Conservation (phyloP, 1,139 yeast species). For the Scheffersomyces titani region DNA sequence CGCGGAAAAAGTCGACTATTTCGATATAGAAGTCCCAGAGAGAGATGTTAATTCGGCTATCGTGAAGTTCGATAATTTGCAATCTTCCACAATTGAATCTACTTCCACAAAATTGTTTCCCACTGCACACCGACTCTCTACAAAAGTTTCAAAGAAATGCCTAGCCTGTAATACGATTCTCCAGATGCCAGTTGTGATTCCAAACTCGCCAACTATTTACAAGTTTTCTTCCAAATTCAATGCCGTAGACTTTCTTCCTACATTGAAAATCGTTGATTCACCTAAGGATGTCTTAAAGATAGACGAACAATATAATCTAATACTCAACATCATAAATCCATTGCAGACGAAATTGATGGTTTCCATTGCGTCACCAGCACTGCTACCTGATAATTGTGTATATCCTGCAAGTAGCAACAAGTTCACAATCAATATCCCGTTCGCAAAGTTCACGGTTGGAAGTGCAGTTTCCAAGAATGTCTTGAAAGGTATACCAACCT, state of each 20-base stretch:
- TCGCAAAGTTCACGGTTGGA: slow-evolving; percentile 21
- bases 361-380: slow-evolving; percentile 17
- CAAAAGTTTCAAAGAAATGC: slow-evolving; percentile 29
- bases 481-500: slow-evolving; percentile 34
- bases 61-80: background rate
- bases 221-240: slow-evolving; percentile 32
- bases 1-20: background rate
- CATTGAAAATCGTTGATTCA: slow-evolving; percentile 14
- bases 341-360: slow-evolving; percentile 13
- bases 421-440: slow-evolving; percentile 26
- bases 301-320: slow-evolving; percentile 18
- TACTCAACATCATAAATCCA: slow-evolving; percentile 35
- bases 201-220: slow-evolving; percentile 27
- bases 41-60: background rate
- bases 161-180: slow-evolving; percentile 28
- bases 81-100: background rate
- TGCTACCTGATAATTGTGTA: slow-evolving; percentile 13
- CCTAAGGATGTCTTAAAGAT: slow-evolving; percentile 8
- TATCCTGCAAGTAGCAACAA: slow-evolving; percentile 8
- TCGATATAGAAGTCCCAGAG: background rate
- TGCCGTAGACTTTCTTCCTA: slow-evolving; percentile 38
- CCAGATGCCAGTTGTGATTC: slow-evolving; percentile 23
- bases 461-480: slow-evolving; percentile 14
- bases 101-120: slow-evolving; percentile 18
- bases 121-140: slow-evolving; percentile 23